These are phyloP conservation scores for Camelina hispida DNA, from an alignment of 345 rosid species.

Conservation along the genomic window DNA sequence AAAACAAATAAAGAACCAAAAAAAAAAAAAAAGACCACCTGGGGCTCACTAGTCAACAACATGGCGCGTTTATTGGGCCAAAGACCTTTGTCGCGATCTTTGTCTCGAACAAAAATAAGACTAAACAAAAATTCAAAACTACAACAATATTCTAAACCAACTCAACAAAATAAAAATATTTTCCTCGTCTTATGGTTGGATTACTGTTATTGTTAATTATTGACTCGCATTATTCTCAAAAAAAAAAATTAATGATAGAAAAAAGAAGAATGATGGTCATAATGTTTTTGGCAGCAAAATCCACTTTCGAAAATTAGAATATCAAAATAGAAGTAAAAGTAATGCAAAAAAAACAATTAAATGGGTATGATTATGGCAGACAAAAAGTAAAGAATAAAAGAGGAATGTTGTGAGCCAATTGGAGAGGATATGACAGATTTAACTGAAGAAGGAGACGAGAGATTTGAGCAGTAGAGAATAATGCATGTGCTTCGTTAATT, in stretches of 20 bases:
- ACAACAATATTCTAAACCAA: conserved; percentile 9
- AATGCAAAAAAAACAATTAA: conserved; percentile 24
- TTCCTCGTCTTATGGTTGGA: conserved; percentile 38
- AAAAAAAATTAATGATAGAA: conserved; percentile 10
- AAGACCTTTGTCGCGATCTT: conserved; percentile 38
- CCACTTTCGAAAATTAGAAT: conserved; percentile 34
- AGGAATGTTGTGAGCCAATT: conserved; percentile 38
- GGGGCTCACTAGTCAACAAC: conserved; percentile 38
- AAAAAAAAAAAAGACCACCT: conserved; percentile 7
- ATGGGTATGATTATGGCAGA: conserved; percentile 48
- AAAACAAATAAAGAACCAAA: not conserved
- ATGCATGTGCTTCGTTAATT: conserved; percentile 38
- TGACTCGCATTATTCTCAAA: conserved; percentile 1
- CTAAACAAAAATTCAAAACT: conserved; percentile 2
- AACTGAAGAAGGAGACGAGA: not conserved
- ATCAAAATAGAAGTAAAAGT: conserved; percentile 5
- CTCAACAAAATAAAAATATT: conserved; percentile 2
- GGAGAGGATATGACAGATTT: conserved; percentile 40
- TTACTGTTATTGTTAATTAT: conserved; percentile 39
- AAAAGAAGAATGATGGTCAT: conserved; percentile 44
- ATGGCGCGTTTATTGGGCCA: conserved; percentile 37
- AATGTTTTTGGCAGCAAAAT: conserved; percentile 46
- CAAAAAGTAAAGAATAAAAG: conserved; percentile 46
- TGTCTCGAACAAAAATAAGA: conserved; percentile 25
- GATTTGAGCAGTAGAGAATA: conserved; percentile 26